A percentile compares a stretch with the other conserved stretches of the same genome.
Evolutionary conservation across 768 basidiomycete genomes (phyloP).

Genomic region (Lactarius sanguifluus): DNA sequence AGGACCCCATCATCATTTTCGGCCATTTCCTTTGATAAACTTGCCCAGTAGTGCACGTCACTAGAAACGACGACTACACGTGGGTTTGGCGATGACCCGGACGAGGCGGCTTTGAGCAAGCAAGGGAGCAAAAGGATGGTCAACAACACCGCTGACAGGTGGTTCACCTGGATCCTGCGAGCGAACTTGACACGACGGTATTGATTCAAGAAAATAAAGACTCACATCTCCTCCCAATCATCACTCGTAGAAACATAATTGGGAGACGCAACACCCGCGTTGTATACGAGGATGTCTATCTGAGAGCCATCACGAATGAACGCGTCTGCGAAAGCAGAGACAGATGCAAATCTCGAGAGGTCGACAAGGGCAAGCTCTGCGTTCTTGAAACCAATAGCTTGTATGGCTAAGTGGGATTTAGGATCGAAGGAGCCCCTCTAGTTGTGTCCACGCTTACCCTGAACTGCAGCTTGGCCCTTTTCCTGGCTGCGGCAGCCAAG

Average conservation of each 20-base stretch:
- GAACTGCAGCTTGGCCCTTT: constrained; percentile 22
- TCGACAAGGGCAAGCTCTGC: constrained; percentile 32
- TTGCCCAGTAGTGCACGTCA: constrained; percentile 20
- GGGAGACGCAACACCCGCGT: constrained; percentile 31
- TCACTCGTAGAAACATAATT: constrained; percentile 35
- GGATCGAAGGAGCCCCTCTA: neutral
- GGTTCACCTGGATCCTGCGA: constrained; percentile 49
- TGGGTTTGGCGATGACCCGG: constrained; percentile 21
- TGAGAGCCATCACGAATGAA: constrained; percentile 31
- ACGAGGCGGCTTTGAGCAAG: constrained; percentile 19
- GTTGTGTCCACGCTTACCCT: constrained; percentile 11
- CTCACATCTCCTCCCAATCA: constrained; percentile 35
- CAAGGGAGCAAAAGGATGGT: constrained; percentile 23
- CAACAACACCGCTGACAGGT: constrained; percentile 19
- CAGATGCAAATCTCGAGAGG: constrained; percentile 32
- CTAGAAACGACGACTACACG: constrained; percentile 25
- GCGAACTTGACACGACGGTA: neutral
- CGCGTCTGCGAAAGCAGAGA: constrained; percentile 32
- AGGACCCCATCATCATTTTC: constrained; percentile 18
- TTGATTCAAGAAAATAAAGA: neutral
- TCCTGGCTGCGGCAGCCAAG: constrained; percentile 23
- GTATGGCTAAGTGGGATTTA: constrained; percentile 13
- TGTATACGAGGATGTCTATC: constrained; percentile 36
- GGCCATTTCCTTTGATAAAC: constrained; percentile 4
- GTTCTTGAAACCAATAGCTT: constrained; percentile 23